A percentile compares a stretch with the other conserved stretches of the same genome.
These are phyloP conservation scores for Streptanthus diversifolius DNA, from an alignment of 345 rosid species.

Conservation along the genomic window DNA sequence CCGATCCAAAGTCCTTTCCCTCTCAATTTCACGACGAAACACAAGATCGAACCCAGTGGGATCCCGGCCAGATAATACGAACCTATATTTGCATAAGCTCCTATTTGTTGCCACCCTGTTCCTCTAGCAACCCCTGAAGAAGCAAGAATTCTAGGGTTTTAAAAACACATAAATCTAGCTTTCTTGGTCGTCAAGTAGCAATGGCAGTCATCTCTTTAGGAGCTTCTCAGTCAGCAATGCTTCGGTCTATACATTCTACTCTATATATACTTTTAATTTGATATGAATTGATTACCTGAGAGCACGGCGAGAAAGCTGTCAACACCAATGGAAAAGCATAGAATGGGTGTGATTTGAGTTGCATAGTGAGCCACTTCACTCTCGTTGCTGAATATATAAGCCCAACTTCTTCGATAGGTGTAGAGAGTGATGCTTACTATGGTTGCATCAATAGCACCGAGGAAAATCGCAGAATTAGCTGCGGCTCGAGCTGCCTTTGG, in stretches of 20 bases:
- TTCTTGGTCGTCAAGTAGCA: constrained; percentile 4
- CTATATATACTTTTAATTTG: background rate
- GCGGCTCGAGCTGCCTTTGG: constrained; percentile 42
- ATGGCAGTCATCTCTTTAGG: background rate
- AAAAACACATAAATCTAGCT: background rate
- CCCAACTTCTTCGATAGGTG: constrained; percentile 29
- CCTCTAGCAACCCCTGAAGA: constrained; percentile 62
- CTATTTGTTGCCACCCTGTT: constrained; percentile 61
- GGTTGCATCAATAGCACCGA: constrained; percentile 31
- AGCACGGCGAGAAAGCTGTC: constrained; percentile 41
- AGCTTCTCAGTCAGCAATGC: background rate
- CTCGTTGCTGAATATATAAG: constrained; percentile 38
- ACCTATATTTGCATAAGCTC: constrained; percentile 56
- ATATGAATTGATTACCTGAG: constrained; percentile 30
- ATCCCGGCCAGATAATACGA: constrained; percentile 58
- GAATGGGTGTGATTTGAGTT: constrained; percentile 34
- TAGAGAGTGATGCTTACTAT: constrained; percentile 33
- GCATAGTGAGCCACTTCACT: constrained; percentile 40
- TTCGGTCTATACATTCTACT: background rate
- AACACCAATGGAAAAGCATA: constrained; percentile 30
- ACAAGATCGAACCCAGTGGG: constrained; percentile 42
- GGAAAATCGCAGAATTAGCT: constrained; percentile 23
- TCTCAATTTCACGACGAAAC: constrained; percentile 40
- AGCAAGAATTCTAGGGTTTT: background rate
- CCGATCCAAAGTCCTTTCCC: constrained; percentile 65